Base-by-base conservation (phyloP, 2,329 filamentous ascomycete genomes). In the Trichoderma semiorbis region DNA sequence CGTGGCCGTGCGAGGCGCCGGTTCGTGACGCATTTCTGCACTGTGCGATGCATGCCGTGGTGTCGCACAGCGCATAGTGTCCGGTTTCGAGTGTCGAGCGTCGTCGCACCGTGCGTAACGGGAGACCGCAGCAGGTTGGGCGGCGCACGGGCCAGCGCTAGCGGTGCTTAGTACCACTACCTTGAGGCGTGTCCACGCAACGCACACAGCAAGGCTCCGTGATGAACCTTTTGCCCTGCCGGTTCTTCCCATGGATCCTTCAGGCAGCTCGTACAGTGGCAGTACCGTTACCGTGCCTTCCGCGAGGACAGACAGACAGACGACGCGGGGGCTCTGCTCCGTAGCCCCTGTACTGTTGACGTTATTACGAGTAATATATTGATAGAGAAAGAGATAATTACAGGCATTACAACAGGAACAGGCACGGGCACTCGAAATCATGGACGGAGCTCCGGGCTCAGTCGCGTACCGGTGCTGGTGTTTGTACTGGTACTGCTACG, bases 61-160 rank as follows among this genome's bases (percentile, higher is more conserved):
- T 11, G n/a, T 61, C 14, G 36, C 39, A 60, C 66, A 28, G 14
- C 14, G 30, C 47, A 72, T 64, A 72, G 70, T 72, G 64, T 34
- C 70, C 65, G 32, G 43, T 16, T 43, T 30, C 43, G 28, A 28
- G 32, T 43, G 14, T 50, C n/a, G 36, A n/a, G n/a, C 50, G 32
- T 64, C 65, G 63, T 60, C 55, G 55, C 65, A 67, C 50, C 24
- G 62, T 50, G 21, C 24, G 65, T 43, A 39, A 39, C 70, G 70
- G 70, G 61, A 67, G 21, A 57, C 63, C 57, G 70, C 70, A 72
- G 64, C 70, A 64, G 57, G 53, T 47, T 34, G 61, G 26, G 61
- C 28, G 55, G n/a, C 34, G 70, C 70, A 72, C 70, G 63, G 70
- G 63, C 63, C 70, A 64, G 18, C 34, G 55, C 55, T 32, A 60